Base-by-base conservation (phyloP, 2,329 filamentous ascomycete species). In the Coniochaeta sp. region DNA sequence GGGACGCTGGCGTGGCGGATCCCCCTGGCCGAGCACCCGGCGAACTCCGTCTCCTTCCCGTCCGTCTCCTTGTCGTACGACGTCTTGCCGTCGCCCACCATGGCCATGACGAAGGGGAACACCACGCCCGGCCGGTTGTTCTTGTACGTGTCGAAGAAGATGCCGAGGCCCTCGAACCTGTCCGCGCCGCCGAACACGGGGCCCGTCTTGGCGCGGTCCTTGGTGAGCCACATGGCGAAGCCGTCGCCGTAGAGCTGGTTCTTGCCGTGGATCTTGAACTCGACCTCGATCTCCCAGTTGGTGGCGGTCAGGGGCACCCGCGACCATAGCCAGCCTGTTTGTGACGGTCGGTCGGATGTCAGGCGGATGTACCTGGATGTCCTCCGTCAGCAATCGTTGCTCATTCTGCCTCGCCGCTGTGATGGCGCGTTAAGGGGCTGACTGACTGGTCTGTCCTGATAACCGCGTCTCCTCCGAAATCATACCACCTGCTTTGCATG, bases 61-160 rank as follows among this genome's bases (percentile, higher is more conserved):
- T 99, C 95, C 69, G 93, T 93, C 68, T 88, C 87, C 79, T 97
- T 92, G 79, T 98, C 92, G 77, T 99, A 99, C 16, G 80, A 73
- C 7, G 89, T 96, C 72, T 91, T 81, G 63, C 95, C 93, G 73
- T 99, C 95, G 62, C 95, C 95, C 67, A 92, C 81, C 95, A 98
- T 98, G 64, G 93, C 93, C 93, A 98, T 97, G 69, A 99, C 89
- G 72, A 96, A 97, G 58, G 95, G 95, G 77, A 99, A 99, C 55
- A 96, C 90, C 47, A 91, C 89, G 50, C 95, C 95, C 0, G 95
- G 93, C 16, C 95, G 87, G 79, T 97, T 96, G 81, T 99, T 99
- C 86, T 99, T 99, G 83, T 99, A 99, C 52, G 95, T 99, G 73
- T 99, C 95, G 77, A 99, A 85, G 79, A 97, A 98, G 74, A 99